These are phyloP conservation scores for Avena eriantha DNA, from an alignment of 176 grass and related monocot species.

Conservation along the genomic window DNA sequence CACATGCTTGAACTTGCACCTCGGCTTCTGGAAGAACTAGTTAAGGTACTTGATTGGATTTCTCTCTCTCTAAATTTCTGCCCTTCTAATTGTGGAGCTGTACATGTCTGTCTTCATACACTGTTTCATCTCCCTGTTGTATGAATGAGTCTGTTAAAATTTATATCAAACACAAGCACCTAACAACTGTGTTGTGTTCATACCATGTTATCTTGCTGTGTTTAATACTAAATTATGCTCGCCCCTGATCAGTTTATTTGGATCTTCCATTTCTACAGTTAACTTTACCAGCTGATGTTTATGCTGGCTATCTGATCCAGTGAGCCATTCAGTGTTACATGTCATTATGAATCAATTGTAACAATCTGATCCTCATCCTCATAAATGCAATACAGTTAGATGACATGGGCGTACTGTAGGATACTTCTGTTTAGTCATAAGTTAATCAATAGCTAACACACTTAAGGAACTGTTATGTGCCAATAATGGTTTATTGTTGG, in stretches of 20 bases:
- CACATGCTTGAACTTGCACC: constrained; percentile 99
- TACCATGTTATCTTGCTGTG: not conserved
- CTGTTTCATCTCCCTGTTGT: not conserved
- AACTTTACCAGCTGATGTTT: constrained; percentile 14
- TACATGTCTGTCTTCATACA: not conserved
- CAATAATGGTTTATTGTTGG: not conserved
- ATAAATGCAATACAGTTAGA: not conserved
- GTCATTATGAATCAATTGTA: not conserved
- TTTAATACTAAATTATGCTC: not conserved
- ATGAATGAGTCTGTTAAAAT: not conserved
- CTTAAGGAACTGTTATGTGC: not conserved
- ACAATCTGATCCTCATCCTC: constrained; percentile 7
- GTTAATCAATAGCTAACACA: not conserved
- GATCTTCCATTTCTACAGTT: not conserved
- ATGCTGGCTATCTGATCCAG: not conserved
- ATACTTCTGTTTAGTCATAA: not conserved
- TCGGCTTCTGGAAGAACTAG: constrained; percentile 90
- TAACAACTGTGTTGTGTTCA: not conserved
- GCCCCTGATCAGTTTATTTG: not conserved
- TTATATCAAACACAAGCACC: not conserved
- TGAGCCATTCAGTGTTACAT: not conserved
- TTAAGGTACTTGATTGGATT: constrained; percentile 68
- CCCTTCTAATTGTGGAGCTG: not conserved
- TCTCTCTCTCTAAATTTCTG: not conserved
- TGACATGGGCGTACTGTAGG: not conserved